Percentiles rank a stretch among this genome's conserved stretches.
Evolutionary conservation across 805 yeast species (phyloP).

Genomic region (Brettanomyces anomalus): DNA sequence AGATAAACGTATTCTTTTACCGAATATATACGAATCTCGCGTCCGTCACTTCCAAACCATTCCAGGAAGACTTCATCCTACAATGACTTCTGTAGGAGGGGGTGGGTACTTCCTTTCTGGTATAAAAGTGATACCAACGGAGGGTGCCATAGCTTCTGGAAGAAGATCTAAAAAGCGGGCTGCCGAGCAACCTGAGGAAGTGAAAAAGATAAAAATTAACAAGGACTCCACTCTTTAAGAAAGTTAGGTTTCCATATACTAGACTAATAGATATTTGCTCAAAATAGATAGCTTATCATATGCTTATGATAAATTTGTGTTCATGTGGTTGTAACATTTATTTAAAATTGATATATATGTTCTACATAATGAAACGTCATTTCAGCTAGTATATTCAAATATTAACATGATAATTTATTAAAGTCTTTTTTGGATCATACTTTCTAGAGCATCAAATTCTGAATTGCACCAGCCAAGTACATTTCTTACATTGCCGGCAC

Average conservation of each 20-base stretch:
- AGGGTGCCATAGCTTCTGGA: slow-evolving; percentile 58
- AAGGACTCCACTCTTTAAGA: neutral
- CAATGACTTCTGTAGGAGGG: slow-evolving; percentile 87
- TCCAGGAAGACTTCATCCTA: slow-evolving; percentile 89
- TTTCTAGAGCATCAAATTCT: slow-evolving; percentile 6
- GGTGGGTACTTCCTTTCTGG: slow-evolving; percentile 86
- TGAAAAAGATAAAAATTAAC: neutral
- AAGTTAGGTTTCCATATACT: too few species aligned
- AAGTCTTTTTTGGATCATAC: slow-evolving; percentile 10
- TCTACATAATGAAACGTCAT: slow-evolving; percentile 3
- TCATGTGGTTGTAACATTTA: slow-evolving; percentile 3
- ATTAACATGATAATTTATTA: neutral
- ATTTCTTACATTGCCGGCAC: slow-evolving; percentile 44
- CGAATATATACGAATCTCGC: slow-evolving; percentile 71
- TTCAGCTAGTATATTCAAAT: too few species aligned
- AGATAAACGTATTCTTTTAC: slow-evolving; percentile 71
- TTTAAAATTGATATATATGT: neutral
- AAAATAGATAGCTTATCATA: too few species aligned
- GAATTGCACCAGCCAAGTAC: slow-evolving; percentile 49
- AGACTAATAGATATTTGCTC: too few species aligned
- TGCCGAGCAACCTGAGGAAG: neutral
- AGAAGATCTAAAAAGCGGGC: slow-evolving; percentile 40
- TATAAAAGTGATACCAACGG: slow-evolving; percentile 66
- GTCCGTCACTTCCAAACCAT: slow-evolving; percentile 87
- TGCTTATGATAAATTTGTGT: too few species aligned